These are phyloP conservation scores for Heterobasidion irregulare DNA, from an alignment of 1,284 basidiomycete species.

Conservation along the genomic window DNA sequence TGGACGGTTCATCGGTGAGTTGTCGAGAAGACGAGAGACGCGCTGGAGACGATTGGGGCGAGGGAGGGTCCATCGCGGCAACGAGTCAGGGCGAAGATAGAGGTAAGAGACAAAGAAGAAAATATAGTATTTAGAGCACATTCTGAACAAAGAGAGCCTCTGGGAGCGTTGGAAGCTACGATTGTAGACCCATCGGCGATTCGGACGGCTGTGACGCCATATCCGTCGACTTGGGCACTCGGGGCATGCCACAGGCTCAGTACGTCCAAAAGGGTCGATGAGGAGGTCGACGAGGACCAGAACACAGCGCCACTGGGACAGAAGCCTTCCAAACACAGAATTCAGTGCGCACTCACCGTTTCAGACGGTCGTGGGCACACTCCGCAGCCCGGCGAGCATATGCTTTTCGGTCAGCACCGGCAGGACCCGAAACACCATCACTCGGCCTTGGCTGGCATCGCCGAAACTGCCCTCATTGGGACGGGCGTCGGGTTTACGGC, in stretches of 20 bases:
- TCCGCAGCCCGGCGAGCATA: too few species aligned
- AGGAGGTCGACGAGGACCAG: too few species aligned
- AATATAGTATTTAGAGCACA: neutral
- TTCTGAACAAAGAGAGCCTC: neutral
- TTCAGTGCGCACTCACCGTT: too few species aligned
- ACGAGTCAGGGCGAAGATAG: neutral
- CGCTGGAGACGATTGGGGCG: neutral
- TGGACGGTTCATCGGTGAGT: slow-evolving; percentile 1
- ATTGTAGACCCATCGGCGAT: neutral
- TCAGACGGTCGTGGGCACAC: too few species aligned
- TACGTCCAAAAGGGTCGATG: too few species aligned
- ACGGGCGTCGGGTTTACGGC: too few species aligned
- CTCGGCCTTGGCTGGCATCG: too few species aligned
- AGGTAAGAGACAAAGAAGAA: neutral
- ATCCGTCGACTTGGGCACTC: neutral
- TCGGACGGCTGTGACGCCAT: neutral
- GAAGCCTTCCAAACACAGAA: too few species aligned
- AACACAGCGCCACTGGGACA: too few species aligned
- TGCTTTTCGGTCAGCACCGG: too few species aligned
- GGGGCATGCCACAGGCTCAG: neutral
- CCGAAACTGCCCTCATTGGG: too few species aligned
- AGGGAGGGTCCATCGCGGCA: neutral
- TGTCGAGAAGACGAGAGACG: neutral
- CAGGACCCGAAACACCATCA: too few species aligned
- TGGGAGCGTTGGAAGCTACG: neutral